Base-by-base conservation (phyloP, 345 rosid species). In the Eucalyptus polyanthemos region DNA sequence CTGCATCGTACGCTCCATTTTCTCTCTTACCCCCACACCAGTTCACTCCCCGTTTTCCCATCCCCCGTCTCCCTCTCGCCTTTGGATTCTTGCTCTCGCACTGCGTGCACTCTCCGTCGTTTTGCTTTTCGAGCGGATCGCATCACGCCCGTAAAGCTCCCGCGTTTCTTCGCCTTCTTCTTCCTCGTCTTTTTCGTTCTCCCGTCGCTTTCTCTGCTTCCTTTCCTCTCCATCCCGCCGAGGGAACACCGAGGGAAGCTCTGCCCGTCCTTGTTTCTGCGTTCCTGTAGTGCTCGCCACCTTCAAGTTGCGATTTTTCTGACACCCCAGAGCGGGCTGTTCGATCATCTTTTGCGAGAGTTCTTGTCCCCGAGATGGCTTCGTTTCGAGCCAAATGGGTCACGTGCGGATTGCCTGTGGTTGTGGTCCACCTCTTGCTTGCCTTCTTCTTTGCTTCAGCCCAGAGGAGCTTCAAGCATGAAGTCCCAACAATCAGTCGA, bases 361-460 rank as follows among this genome's bases (percentile, higher is more conserved):
- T 37, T 0, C 81, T 76, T 6, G 83, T 7, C 42, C 13, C 5
- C 13, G 83, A 76, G 83, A 76, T 76, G 83, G 83, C 83, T 21
- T 24, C 45, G 83, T 76, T 76, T 76, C 83, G 47, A 76, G 83
- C 47, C 9, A 76, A 76, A 37, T 76, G 45, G 45, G 12, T 76
- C 8, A 37, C 27, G 7, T 76, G 83, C 83, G 4, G 83, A 37
- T 11, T 88, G 31, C 81, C 65, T 6, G 19, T 69, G 80, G 7
- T 88, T 47, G 44, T n/a, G 51, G 37, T 89, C 72, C 81, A 87
- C 50, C 51, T 89, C 58, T 50, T 88, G 54, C 54, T 90, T 3
- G 89, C 89, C 69, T 47, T 89, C 51, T 31, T 89, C 87, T 37
- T 92, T 34, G 93, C 89, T 80, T 90, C 92, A 5, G 92, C 90